Base-by-base conservation (phyloP, 23 red algal species). In the Pyropia yezoensis region DNA sequence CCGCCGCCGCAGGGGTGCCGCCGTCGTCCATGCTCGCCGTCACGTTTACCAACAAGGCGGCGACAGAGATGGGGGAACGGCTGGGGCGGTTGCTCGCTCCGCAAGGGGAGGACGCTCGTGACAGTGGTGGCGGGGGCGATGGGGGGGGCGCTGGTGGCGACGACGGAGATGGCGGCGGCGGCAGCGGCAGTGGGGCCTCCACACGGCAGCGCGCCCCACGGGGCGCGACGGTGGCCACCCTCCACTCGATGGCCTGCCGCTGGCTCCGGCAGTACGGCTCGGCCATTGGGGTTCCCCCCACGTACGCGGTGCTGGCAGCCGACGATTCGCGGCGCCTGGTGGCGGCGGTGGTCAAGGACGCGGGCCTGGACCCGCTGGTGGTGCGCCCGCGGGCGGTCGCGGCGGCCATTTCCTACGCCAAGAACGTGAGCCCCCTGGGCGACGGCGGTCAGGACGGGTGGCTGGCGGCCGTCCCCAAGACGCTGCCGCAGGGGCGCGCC, bases 31-130 rank as follows among this genome's bases (percentile, higher is more conserved):
- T 93, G 69, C 65, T 93, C 34, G 88, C 79, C 0, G 88, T 93
- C 18, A 93, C 88, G 9, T 93, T 93, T 67, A 93, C 88, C 16
- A 93, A 93, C 59, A 85, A 85, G 63, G 88, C 88, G 2, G 88
- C 88, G 28, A 51, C 65, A 12, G 88, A 91, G 77, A 93, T 93
- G 88, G 78, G 72, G 68, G 33, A 67, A 55, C 79, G 88, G 19
- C 59, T 93, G 23, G 27, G 50, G 23, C 57, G 34, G 27, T 73
- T 91, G 17, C 47, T 91, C 8, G 62, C 56, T 11, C 39, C 39
- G 11, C 39, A 13, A 8, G 39, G 39, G 4, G 39, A 8, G 39
- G 39, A 13, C 6, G 7, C 6, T 13, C 39, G 30, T 8, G 11
- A 8, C 39, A 8, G 39, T 47, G 39, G 39, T 13, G 39, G 39